Evolutionary conservation across 805 yeast genomes (phyloP), one percentile per base, ranked within the genome.

Genomic region (Candida cerambycidarum): DNA sequence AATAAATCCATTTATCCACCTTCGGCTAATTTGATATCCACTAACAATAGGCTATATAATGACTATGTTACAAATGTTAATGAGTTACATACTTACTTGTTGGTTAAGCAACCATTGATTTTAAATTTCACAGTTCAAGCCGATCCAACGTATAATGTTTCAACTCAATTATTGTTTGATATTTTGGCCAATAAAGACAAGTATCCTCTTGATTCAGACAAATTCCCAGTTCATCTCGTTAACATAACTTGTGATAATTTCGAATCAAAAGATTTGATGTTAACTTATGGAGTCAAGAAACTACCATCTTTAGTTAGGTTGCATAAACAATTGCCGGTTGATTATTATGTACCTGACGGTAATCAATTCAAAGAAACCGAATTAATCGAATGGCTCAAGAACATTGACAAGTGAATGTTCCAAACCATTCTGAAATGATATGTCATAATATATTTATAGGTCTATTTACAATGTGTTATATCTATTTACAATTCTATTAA

Each of bases 111-210:
- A 32, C 93, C 95, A 1, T 62, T 85, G 42, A 60, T 87, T 35
- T 68, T 86, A 53, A 83, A 87, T 59, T 88, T 88, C 63, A 85
- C 89, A 1, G 67, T 77, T 32, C 65, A 62, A n/a, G 88, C 88
- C 8, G 88, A 84, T 51, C 67, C 75, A 3, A 67, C 74, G 17
- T 79, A 84, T 46, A 80, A 83, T 56, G 72, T 73, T 45, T 71
- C 84, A 29, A 83, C 92, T 1, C 78, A 79, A 15, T 74, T 81
- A 1, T 64, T 88, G 45, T 82, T 59, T 44, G 56, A 59, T 25
- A 46, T 59, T 2, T 45, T 62, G 13, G 50, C 62, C 13, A 45
- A 59, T 39, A 51, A 52, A 39, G 43, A 40, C 12, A 54, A 48
- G 25, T 61, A 57, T 46, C 65, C 67, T 3, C 75, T 80, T 35